Evolutionary conservation across 2,329 filamentous ascomycete species (phyloP).

Genomic region (Hymenoscyphus infarciens): DNA sequence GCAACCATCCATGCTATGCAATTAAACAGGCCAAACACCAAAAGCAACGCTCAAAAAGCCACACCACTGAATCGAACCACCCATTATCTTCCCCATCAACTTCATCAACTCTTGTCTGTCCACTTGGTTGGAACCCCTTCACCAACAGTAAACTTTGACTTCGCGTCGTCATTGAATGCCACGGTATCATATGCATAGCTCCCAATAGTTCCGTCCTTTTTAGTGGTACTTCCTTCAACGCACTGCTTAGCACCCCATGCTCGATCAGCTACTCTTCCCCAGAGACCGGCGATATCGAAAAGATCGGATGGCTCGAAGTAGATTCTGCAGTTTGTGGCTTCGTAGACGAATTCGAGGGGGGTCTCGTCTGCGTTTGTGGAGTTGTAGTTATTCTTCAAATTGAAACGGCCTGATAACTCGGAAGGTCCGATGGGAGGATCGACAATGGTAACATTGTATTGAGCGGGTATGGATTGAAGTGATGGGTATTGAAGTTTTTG

Average conservation of each 20-base stretch:
- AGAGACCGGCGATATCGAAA: conserved; percentile 45
- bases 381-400: conserved; percentile 39
- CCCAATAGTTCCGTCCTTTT: conserved; percentile 7
- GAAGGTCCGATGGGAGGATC: conserved; percentile 10
- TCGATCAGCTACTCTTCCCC: conserved; percentile 41
- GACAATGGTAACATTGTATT: neutral
- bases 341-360: conserved; percentile 57
- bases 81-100: neutral
- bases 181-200: conserved; percentile 13
- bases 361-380: conserved; percentile 39
- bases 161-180: neutral
- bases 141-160: neutral
- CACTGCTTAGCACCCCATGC: conserved; percentile 15
- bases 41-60: neutral
- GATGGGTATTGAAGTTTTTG: neutral
- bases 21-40: no score
- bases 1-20: no score
- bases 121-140: neutral
- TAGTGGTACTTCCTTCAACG: conserved; percentile 9
- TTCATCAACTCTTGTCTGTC: neutral
- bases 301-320: conserved; percentile 53
- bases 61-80: neutral
- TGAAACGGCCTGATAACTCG: conserved; percentile 34
- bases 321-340: conserved; percentile 56
- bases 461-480: neutral